These are phyloP conservation scores for grape (Vitis vinifera) DNA, from an alignment of 164 flowering plant species.

Conservation along the genomic window DNA sequence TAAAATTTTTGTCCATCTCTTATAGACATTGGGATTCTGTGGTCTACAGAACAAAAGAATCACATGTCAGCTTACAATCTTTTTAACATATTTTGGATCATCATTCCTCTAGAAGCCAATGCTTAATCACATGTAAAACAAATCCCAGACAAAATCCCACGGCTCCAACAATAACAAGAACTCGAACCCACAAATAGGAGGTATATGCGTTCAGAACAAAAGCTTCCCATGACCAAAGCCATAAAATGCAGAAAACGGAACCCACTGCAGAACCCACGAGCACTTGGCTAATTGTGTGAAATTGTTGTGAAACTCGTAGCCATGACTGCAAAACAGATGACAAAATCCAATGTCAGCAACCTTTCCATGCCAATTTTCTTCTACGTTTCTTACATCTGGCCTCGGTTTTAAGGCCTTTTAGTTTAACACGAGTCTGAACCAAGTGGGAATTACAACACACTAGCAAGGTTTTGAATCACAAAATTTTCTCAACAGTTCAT, in stretches of 20 bases:
- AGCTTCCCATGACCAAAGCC: constrained; percentile 72
- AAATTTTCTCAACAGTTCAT: background rate
- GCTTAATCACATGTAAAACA: constrained; percentile 37
- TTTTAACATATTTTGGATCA: background rate
- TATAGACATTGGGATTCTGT: too few relatives aligned
- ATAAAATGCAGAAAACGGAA: constrained; percentile 46
- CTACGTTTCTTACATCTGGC: too few relatives aligned
- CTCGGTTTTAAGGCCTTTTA: background rate
- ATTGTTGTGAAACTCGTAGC: constrained; percentile 75
- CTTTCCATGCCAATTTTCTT: background rate
- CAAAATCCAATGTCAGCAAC: constrained; percentile 2
- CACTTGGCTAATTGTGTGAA: constrained; percentile 79
- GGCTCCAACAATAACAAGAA: constrained; percentile 40
- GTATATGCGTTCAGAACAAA: constrained; percentile 51
- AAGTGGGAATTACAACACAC: too few relatives aligned
- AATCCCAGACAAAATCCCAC: constrained; percentile 45
- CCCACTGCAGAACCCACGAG: constrained; percentile 75
- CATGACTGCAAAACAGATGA: constrained; percentile 65
- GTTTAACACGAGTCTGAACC: background rate
- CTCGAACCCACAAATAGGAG: constrained; percentile 54
- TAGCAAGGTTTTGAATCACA: too few relatives aligned
- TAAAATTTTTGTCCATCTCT: too few relatives aligned
- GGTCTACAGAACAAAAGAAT: too few relatives aligned
- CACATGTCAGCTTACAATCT: too few relatives aligned
- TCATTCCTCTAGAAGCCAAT: constrained; percentile 54